These are phyloP conservation scores for Rhizoclosmatium sp. DNA, from an alignment of 192 early-diverging fungal genomes.

Conservation along the genomic window DNA sequence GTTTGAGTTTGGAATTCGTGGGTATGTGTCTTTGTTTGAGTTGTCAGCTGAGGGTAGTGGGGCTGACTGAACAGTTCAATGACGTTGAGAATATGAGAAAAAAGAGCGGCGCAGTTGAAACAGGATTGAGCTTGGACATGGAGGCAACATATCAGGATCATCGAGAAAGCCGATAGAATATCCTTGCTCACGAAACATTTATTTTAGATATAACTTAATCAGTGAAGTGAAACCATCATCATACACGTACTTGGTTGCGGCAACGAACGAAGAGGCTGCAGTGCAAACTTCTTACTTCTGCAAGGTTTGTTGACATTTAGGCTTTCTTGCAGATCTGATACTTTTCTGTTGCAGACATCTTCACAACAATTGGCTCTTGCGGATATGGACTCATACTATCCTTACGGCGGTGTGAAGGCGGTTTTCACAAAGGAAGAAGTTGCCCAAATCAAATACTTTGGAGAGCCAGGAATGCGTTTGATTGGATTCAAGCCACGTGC, in stretches of 20 bases:
- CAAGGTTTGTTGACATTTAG: slow-evolving; percentile 48
- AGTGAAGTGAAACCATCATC: slow-evolving; percentile 58
- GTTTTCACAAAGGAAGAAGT: slow-evolving; percentile 80
- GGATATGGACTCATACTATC: slow-evolving; percentile 76
- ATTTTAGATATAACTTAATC: slow-evolving; percentile 57
- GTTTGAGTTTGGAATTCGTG: slow-evolving; percentile 74
- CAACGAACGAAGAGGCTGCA: slow-evolving; percentile 62
- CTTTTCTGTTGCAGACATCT: slow-evolving; percentile 35
- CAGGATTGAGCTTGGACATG: too few relatives aligned
- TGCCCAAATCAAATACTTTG: slow-evolving; percentile 64
- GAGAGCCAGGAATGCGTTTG: slow-evolving; percentile 68
- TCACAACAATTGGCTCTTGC: slow-evolving; percentile 34
- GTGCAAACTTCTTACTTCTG: slow-evolving; percentile 69
- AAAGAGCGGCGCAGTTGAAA: too few relatives aligned
- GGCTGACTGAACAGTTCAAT: too few relatives aligned
- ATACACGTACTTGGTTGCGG: slow-evolving; percentile 56
- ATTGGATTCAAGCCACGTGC: slow-evolving; percentile 75
- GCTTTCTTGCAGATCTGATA: not conserved
- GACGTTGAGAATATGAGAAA: too few relatives aligned
- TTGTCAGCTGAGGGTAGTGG: slow-evolving; percentile 14
- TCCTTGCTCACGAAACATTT: too few relatives aligned
- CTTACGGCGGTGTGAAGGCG: slow-evolving; percentile 73
- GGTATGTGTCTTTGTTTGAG: slow-evolving; percentile 49
- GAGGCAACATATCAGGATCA: too few relatives aligned
- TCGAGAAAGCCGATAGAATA: too few relatives aligned